Evolutionary conservation across 768 basidiomycete species (phyloP).

Genomic region (Termitomyces sp.): DNA sequence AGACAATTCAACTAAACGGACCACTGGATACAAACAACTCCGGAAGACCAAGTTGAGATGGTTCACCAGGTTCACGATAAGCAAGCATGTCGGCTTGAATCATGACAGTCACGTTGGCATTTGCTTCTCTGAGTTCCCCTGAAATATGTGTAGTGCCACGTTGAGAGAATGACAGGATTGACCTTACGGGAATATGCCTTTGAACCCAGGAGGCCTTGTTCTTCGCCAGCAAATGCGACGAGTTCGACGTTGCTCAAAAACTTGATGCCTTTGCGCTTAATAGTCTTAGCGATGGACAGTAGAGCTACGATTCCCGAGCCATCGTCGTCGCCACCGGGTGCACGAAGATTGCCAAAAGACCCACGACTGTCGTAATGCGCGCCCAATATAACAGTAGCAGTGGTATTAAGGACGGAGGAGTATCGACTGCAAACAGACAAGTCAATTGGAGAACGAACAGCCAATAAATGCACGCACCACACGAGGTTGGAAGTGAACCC

Average conservation of each 20-base stretch:
- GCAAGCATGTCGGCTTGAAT: constrained; percentile 93
- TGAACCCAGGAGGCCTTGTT: constrained; percentile 83
- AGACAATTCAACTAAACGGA: background rate
- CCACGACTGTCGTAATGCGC: constrained; percentile 93
- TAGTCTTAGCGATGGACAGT: constrained; percentile 76
- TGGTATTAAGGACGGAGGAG: constrained; percentile 45
- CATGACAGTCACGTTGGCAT: constrained; percentile 74
- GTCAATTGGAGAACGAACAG: background rate
- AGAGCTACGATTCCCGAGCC: constrained; percentile 61
- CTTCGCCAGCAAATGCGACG: constrained; percentile 85
- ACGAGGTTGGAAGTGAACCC: constrained; percentile 88
- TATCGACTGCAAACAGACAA: constrained; percentile 45
- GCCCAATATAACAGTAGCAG: constrained; percentile 66
- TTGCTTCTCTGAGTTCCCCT: constrained; percentile 54
- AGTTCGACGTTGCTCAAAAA: constrained; percentile 80
- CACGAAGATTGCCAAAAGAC: constrained; percentile 72
- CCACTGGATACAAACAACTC: constrained; percentile 39
- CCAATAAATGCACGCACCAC: constrained; percentile 45
- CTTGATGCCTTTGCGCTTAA: constrained; percentile 56
- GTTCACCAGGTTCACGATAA: constrained; percentile 75
- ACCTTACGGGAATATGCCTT: constrained; percentile 74
- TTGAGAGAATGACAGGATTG: background rate
- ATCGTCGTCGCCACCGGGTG: constrained; percentile 52
- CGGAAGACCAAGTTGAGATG: constrained; percentile 79
- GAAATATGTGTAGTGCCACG: background rate